Evolutionary conservation across 2,329 filamentous ascomycete species (phyloP), one percentile per base, ranked within the genome.

Genomic region (Trichoderma guizhouense): DNA sequence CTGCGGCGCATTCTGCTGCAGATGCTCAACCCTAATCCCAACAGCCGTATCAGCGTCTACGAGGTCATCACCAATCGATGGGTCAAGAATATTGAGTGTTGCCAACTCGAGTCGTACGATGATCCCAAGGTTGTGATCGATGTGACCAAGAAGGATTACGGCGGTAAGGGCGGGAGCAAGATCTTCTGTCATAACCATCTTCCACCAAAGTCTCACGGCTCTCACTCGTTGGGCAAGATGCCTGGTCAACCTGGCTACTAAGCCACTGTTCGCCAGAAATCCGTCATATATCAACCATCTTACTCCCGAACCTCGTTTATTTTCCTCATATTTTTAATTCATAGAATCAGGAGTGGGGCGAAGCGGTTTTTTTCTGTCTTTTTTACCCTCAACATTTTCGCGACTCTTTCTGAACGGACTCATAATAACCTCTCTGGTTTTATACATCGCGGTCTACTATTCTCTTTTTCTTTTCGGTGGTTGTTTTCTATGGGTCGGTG

Each of bases 21-120:
- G 79, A 97, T 97, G 94, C 86, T 97, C 36, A 90, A 97, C 79
- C 93, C 94, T 0, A 84, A 94, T 75, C 93, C 94, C 0, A 81
- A 83, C 8, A 89, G 89, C 78, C 91, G 94, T 55, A 89, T 92
- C 75, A 88, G 86, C 32, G 92, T 96, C 65, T 82, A 86, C 7
- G 88, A 93, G 1, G 89, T 93, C 1, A 82, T 94, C 69, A 89
- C 87, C 73, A 89, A 92, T 76, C 85, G 90, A n/a, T 94, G 90
- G 86, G 83, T 96, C 76, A 91, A 89, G 82, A 88, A 86, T 67
- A 88, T 94, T 53, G 92, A 95, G 76, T 96, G 93, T 82, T 97
- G 93, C 79, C 91, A 93, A 76, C 82, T 90, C 5, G 92, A 95
- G 76, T 87, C 85, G 73, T 92, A 90, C 78, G 90, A 91, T 36